Conservation (phyloP, 345 rosid genomes). For the Viola odorata region DNA sequence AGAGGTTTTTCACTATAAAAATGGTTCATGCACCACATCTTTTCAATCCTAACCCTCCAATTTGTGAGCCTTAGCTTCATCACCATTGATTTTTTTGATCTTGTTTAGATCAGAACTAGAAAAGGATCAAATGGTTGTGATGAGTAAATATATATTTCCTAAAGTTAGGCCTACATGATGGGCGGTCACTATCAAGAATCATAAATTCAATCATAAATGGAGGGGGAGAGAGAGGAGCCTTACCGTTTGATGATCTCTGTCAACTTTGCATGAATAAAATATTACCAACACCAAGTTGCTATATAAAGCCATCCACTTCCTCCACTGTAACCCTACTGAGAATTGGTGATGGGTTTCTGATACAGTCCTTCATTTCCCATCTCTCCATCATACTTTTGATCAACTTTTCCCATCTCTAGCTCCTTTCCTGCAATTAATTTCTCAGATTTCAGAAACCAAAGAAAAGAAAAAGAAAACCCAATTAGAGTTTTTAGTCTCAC, state of each 20-base stretch:
- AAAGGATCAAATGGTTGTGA: background rate
- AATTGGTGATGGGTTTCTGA: conserved; percentile 31
- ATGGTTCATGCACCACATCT: conserved; percentile 20
- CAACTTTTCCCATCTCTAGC: background rate
- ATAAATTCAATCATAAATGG: conserved; percentile 29
- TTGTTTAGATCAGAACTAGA: background rate
- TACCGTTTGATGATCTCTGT: background rate
- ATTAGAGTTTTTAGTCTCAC: no score
- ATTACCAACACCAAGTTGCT: conserved; percentile 39
- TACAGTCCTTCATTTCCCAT: conserved; percentile 12
- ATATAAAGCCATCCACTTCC: conserved; percentile 30
- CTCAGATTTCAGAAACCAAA: background rate
- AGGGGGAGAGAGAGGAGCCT: background rate
- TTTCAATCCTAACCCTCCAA: conserved; percentile 13
- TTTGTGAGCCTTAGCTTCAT: conserved; percentile 13
- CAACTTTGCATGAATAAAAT: conserved; percentile 23
- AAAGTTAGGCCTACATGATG: conserved; percentile 14
- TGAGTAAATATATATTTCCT: background rate
- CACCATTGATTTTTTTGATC: conserved; percentile 5
- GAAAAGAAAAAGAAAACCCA: no score
- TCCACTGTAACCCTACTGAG: conserved; percentile 5
- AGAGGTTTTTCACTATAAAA: conserved; percentile 7
- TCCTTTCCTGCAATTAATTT: background rate
- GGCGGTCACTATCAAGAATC: conserved; percentile 21
- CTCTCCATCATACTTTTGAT: conserved; percentile 1